Base-by-base conservation (phyloP, 495 filamentous ascomycete species). In the Neurospora pannonica region DNA sequence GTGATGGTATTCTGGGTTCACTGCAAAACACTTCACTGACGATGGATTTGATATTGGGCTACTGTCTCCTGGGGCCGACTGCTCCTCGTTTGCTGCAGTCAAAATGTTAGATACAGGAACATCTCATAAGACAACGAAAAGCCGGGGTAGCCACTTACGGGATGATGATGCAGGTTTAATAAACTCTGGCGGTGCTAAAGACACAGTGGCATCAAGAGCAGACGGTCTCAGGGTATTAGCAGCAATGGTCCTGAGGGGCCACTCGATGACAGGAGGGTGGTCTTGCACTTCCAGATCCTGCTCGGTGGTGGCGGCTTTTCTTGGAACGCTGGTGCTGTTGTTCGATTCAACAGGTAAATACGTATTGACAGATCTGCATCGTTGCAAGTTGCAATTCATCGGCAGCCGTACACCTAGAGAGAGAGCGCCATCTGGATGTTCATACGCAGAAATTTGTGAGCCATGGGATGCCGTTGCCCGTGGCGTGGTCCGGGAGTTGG, bases 311-410 rank as follows among this genome's bases (percentile, higher is more conserved):
- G 54, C 7, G 28, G 15, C 7, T 19, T 13, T 62, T 17, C 2
- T 62, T 7, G 24, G 13, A 34, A 34, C 54, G 17, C 15, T 62
- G 54, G 54, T 62, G 54, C 54, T 19, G 5, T 34, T 17, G 13
- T 31, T 62, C 2, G 71, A 74, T 11, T 24, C 62, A 1, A 40
- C 21, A 0, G 78, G 77, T 71, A 78, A 54, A 43, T 77, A 78
- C 0, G 75, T 77, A 74, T 75, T 76, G 38, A 82, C 46, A 2
- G 81, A 81, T 15, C 72, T 71, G 8, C 75, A 75, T 1, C 76
- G 77, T 17, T 46, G 31, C 24, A 46, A 24, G 13, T 70, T 71
- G 31, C 31, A 37, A 15, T 42, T 62, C 17, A 24, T 10, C 31
- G 71, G 71, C 9, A 74, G 42, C 0, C 42, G 40, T 21, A 15